Percentiles rank a stretch among this genome's conserved stretches.
These are phyloP conservation scores for Solanum clarkiae DNA, from an alignment of 257 asterid species.

Conservation along the genomic window DNA sequence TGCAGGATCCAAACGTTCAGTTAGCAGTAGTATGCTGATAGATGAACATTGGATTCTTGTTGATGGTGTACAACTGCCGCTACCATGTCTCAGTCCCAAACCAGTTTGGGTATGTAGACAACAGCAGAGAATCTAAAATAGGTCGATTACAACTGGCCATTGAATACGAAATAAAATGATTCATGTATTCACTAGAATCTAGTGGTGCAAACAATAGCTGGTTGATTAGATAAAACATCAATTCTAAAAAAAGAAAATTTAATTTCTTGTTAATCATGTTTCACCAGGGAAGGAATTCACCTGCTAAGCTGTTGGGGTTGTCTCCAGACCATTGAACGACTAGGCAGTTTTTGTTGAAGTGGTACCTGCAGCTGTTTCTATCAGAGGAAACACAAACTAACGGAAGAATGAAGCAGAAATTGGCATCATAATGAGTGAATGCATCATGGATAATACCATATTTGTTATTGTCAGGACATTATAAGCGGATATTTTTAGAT, in stretches of 20 bases:
- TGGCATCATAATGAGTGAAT: background rate
- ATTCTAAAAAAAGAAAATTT: background rate
- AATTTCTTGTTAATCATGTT: background rate
- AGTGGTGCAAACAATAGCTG: background rate
- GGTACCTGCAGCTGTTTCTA: slow-evolving; percentile 51
- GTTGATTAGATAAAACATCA: background rate
- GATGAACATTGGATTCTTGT: background rate
- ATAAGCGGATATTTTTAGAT: background rate
- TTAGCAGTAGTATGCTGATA: background rate
- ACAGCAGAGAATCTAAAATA: background rate
- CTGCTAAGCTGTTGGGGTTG: slow-evolving; percentile 98
- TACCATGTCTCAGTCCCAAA: background rate
- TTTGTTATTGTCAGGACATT: background rate
- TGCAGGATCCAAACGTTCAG: slow-evolving; percentile 10
- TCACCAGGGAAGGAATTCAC: slow-evolving; percentile 12
- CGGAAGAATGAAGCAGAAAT: background rate
- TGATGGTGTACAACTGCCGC: background rate
- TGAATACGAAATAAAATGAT: background rate
- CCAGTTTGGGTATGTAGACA: background rate
- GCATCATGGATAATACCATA: background rate
- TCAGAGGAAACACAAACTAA: background rate
- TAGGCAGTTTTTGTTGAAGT: slow-evolving; percentile 57
- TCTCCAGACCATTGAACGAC: slow-evolving; percentile 94
- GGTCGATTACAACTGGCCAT: background rate
- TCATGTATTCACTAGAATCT: background rate